Evolutionary conservation across 345 rosid genomes (phyloP), one percentile per base, ranked within the genome.

Genomic region (Cochlearia excelsa): DNA sequence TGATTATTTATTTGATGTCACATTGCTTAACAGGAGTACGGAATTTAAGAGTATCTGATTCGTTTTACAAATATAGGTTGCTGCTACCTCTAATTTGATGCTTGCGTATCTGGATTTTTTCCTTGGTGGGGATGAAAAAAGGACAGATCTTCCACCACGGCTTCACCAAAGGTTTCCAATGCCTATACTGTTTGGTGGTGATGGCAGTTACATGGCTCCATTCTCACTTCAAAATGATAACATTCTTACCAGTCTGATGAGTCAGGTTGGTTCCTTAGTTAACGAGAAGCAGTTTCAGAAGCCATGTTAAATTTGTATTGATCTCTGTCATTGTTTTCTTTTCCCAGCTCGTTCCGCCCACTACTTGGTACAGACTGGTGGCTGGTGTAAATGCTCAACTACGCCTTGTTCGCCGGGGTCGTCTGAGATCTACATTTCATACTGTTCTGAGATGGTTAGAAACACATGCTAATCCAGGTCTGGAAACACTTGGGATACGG

Each of bases 91-190:
- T 49, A 97, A 93, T 81, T 72, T 89, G 72, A 85, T 89, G 95
- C 86, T 89, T 7, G 99, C 94, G 46, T 93, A 87, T 80, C 61
- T 93, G 78, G 99, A 93, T 74, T 87, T 93, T 80, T 93, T 87
- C 79, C 92, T 93, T 67, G 99, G 99, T n/a, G 99, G 99, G 43
- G 99, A 93, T 75, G 99, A 93, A 77, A 93, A 93, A 69, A 79
- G 97, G 75, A 69, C 80, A 9, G 95, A 93, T 66, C 91, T 85
- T 76, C 97, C 97, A 67, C 89, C 95, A 62, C 82, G 78, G 27
- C 82, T 89, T 33, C 74, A 55, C 64, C 94, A 87, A 72, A 84
- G 92, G 66, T 84, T 80, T 66, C 95, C 99, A 26, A 76, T 85
- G 79, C 75, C 95, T 59, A 61, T 89, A 59, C 67, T 85, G 51